Evolutionary conservation across 2,329 filamentous ascomycete genomes (phyloP).

Genomic region (Sporothrix euskadiensis): DNA sequence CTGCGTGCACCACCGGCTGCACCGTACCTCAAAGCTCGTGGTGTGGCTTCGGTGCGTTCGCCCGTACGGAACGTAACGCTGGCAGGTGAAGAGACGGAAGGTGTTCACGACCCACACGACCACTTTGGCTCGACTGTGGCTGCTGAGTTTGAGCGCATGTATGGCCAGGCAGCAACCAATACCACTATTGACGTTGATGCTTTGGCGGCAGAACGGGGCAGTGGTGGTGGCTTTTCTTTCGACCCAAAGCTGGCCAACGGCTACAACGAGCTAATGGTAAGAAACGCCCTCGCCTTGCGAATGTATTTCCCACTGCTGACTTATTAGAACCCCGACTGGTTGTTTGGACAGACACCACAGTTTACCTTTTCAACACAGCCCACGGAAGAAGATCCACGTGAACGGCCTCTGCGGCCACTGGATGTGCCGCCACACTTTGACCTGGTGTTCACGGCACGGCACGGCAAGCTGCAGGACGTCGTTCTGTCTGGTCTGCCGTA

Average conservation of each 20-base stretch:
- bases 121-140: constrained; percentile 59
- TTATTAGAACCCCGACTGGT: constrained; percentile 66
- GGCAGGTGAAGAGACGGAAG: background rate
- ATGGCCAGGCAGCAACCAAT: constrained; percentile 49
- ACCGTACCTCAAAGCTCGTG: constrained; percentile 73
- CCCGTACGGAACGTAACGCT: constrained; percentile 70
- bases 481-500: constrained; percentile 35
- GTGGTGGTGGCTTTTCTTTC: constrained; percentile 50
- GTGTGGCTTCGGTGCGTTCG: constrained; percentile 89
- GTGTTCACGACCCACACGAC: constrained; percentile 21
- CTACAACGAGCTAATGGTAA: constrained; percentile 54
- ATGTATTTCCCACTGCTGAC: background rate
- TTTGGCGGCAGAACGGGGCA: constrained; percentile 38
- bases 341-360: constrained; percentile 80
- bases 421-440: constrained; percentile 46
- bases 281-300: background rate
- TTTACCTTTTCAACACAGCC: constrained; percentile 70
- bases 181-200: constrained; percentile 51
- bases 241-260: constrained; percentile 52
- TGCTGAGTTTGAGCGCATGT: constrained; percentile 67
- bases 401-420: constrained; percentile 53
- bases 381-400: constrained; percentile 58
- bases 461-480: constrained; percentile 42
- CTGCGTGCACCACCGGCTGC: constrained; percentile 73
- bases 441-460: constrained; percentile 43